Percentiles rank a stretch among this genome's conserved stretches.
phyloP scores from a whole-genome alignment of 73 alveolate species.

The Breviolum minutum region DNA sequence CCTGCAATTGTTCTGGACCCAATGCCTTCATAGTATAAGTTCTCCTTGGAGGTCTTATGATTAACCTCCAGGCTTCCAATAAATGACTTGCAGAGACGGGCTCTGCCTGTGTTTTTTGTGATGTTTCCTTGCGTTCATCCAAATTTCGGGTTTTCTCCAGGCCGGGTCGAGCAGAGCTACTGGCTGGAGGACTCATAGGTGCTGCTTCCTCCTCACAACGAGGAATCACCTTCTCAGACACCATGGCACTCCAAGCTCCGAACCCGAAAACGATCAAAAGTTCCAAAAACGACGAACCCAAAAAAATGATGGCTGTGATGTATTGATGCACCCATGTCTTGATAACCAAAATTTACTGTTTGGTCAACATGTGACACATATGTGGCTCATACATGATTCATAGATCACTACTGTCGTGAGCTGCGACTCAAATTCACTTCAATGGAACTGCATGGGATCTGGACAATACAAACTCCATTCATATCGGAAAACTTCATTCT shows the following conservation, averaged over 20 bases:
- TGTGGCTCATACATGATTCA: background rate
- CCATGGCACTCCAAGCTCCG: background rate
- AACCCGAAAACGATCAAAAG: too few species aligned
- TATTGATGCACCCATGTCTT: too few species aligned
- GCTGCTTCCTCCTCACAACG: background rate
- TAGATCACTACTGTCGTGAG: background rate
- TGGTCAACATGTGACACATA: too few species aligned
- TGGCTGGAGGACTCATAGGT: constrained; percentile 8
- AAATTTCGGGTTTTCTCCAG: background rate
- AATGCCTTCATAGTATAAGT: background rate
- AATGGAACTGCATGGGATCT: too few species aligned
- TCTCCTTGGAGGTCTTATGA: constrained; percentile 73
- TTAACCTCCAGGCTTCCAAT: constrained; percentile 58
- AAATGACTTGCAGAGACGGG: background rate
- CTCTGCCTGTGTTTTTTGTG: background rate
- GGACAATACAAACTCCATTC: too few species aligned
- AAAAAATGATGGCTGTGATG: too few species aligned
- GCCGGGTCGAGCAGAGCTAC: background rate
- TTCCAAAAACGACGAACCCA: too few species aligned
- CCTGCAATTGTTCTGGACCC: constrained; percentile 42
- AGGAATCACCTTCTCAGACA: constrained; percentile 7
- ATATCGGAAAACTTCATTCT: too few species aligned
- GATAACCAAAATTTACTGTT: too few species aligned
- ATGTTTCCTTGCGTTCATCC: background rate
- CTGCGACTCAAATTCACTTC: background rate